Conservation (phyloP, 176 grass and related monocot species). For the Aechmea fasciata region DNA sequence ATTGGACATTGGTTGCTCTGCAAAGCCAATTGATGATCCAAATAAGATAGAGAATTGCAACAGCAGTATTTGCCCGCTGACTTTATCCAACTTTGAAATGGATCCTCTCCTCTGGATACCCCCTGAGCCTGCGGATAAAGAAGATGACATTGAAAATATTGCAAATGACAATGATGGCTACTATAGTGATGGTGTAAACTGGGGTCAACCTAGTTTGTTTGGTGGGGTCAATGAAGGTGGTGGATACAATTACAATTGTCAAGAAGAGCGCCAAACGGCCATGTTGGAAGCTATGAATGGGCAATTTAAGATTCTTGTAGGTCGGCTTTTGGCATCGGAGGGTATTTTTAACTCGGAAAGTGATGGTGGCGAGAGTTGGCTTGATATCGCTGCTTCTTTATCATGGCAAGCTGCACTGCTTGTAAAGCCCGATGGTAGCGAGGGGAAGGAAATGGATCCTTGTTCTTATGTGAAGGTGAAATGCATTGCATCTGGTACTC, state of each 20-base stretch:
- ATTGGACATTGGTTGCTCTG: conserved; percentile 19
- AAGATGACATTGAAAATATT: conserved; percentile 36
- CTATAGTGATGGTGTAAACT: conserved; percentile 43
- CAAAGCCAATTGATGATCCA: conserved; percentile 32
- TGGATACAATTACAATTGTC: conserved; percentile 22
- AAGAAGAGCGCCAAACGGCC: conserved; percentile 60
- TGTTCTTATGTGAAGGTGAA: conserved; percentile 96
- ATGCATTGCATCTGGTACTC: conserved; percentile 72
- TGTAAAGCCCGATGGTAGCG: conserved; percentile 74
- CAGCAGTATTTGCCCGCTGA: conserved; percentile 16
- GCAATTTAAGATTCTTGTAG: conserved; percentile 87
- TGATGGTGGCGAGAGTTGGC: conserved; percentile 37
- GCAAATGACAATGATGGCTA: conserved; percentile 37
- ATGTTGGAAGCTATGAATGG: conserved; percentile 97
- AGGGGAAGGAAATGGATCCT: conserved; percentile 95
- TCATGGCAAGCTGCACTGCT: conserved; percentile 87
- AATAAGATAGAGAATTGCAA: conserved; percentile 33
- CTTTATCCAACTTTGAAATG: conserved; percentile 40
- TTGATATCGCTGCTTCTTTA: conserved; percentile 61
- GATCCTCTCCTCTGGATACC: conserved; percentile 58
- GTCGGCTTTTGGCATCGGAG: conserved; percentile 65
- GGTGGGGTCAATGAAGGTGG: conserved; percentile 26
- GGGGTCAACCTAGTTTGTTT: conserved; percentile 57
- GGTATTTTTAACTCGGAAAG: conserved; percentile 33
- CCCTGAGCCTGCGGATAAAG: conserved; percentile 56